Conservation (phyloP, 1,284 basidiomycete genomes). For the Caloboletus inedulis region DNA sequence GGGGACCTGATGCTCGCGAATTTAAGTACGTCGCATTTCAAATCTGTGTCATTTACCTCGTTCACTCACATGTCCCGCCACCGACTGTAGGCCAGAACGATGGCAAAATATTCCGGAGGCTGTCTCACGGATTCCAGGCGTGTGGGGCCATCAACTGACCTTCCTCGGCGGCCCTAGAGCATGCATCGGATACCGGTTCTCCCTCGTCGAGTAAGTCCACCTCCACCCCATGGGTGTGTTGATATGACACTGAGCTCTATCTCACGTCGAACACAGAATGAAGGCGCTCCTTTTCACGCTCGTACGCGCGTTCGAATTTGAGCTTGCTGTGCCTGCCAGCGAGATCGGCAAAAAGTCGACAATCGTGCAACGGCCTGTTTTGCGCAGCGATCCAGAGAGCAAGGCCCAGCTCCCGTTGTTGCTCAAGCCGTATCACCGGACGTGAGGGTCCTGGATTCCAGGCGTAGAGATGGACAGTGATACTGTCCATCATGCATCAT, state of each 20-base stretch:
- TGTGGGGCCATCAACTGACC: constrained; percentile 56
- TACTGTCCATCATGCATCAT: not conserved
- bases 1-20: constrained; percentile 46
- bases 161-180: constrained; percentile 61
- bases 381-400: constrained; percentile 22
- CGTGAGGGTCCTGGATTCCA: not conserved
- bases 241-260: not conserved
- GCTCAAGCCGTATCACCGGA: constrained; percentile 11
- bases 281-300: constrained; percentile 59
- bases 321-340: constrained; percentile 42
- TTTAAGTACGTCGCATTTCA: constrained; percentile 12
- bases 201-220: constrained; percentile 57
- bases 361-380: constrained; percentile 41
- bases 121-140: constrained; percentile 48
- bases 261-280: constrained; percentile 37
- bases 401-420: constrained; percentile 21
- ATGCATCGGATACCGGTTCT: constrained; percentile 72
- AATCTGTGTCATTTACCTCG: too few relatives aligned
- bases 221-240: not conserved
- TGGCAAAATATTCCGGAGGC: constrained; percentile 52
- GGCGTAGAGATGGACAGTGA: not conserved
- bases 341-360: constrained; percentile 40
- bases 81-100: constrained; percentile 46
- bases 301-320: constrained; percentile 54
- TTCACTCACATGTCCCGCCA: not conserved